Percentiles rank a stretch among this genome's conserved stretches.
Evolutionary conservation across 2,329 filamentous ascomycete species (phyloP).

Genomic region (Fusarium tanahbumbuense): DNA sequence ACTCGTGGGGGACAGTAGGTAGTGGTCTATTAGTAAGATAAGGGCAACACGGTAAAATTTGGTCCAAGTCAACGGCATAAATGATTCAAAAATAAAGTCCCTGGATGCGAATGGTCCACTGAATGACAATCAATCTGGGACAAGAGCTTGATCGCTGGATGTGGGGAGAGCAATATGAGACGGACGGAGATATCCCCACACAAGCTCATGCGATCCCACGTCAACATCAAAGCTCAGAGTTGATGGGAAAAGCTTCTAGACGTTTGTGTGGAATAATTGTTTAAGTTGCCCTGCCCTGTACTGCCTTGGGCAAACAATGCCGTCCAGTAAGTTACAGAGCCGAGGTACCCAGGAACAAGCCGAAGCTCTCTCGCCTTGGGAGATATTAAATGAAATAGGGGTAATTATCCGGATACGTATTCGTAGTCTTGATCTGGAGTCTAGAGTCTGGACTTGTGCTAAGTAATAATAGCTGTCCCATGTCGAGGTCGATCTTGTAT

Average conservation of each 20-base stretch:
- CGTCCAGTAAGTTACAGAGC: background rate
- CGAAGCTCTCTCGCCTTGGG: slow-evolving; percentile 1
- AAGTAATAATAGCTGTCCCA: slow-evolving; percentile 16
- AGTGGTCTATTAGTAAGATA: background rate
- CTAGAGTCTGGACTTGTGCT: background rate
- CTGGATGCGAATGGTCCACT: slow-evolving; percentile 18
- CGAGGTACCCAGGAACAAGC: slow-evolving; percentile 3
- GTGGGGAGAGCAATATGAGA: slow-evolving; percentile 34
- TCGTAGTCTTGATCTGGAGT: background rate
- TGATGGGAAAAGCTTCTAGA: slow-evolving; percentile 22
- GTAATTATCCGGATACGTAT: slow-evolving; percentile 17
- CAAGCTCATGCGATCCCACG: slow-evolving; percentile 31
- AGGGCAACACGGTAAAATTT: background rate
- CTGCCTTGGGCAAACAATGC: background rate
- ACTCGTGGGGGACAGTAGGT: background rate
- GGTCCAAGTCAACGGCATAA: background rate
- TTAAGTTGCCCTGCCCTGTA: background rate
- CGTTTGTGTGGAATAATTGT: slow-evolving; percentile 17
- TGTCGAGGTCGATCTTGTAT: slow-evolving; percentile 27
- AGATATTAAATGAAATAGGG: slow-evolving; percentile 13
- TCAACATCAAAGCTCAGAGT: slow-evolving; percentile 14
- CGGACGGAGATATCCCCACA: slow-evolving; percentile 32
- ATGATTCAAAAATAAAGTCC: slow-evolving; percentile 16
- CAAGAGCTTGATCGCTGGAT: slow-evolving; percentile 26
- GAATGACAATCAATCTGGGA: slow-evolving; percentile 17